Conservation (phyloP, 2,329 filamentous ascomycete species). For the Coniochaeta ligniaria region DNA sequence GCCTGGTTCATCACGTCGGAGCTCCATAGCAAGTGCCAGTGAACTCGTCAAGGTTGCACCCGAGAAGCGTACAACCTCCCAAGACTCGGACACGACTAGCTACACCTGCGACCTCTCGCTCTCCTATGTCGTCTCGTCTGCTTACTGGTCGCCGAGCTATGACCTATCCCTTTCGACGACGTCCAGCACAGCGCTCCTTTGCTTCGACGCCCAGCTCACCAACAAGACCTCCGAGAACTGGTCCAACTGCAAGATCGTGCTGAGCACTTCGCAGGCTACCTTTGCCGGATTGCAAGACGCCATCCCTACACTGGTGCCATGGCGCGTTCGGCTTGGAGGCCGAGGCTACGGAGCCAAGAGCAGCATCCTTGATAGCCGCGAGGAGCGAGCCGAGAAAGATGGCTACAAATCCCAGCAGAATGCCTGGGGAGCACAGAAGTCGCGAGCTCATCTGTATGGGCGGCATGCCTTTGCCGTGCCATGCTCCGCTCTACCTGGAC, state of each 20-base stretch:
- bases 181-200: conserved; percentile 41
- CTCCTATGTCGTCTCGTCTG: conserved; percentile 52
- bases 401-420: conserved; percentile 20
- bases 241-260: conserved; percentile 49
- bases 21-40: conserved; percentile 42
- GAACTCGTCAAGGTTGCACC: conserved; percentile 43
- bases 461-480: no score
- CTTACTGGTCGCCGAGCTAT: conserved; percentile 55
- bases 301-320: conserved; percentile 47
- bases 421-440: conserved; percentile 14
- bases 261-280: conserved; percentile 57
- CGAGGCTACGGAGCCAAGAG: conserved; percentile 11
- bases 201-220: conserved; percentile 55
- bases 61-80: conserved; percentile 38
- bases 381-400: conserved; percentile 27
- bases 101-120: conserved; percentile 39
- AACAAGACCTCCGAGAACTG: conserved; percentile 59
- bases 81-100: conserved; percentile 14
- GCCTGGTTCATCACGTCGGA: conserved; percentile 35
- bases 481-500: no score
- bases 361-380: conserved; percentile 27
- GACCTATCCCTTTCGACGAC: conserved; percentile 55
- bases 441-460: conserved; percentile 28
- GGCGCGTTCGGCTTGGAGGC: conserved; percentile 45
- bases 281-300: conserved; percentile 48